These are phyloP conservation scores for Rubroboletus pulcherrimus DNA, from an alignment of 768 basidiomycete species.

Conservation along the genomic window DNA sequence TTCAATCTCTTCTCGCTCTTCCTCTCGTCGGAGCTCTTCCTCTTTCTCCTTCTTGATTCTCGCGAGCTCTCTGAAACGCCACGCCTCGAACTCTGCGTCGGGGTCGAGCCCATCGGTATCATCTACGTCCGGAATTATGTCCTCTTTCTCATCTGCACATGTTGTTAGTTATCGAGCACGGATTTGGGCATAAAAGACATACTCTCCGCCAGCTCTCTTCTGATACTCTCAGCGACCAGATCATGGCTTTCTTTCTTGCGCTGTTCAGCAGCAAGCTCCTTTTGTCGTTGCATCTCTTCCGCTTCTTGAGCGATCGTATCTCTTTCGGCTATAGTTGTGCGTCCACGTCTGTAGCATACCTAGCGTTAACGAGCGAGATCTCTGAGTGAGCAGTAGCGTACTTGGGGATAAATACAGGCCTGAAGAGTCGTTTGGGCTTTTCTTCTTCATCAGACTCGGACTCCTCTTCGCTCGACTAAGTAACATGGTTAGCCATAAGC, in stretches of 20 bases:
- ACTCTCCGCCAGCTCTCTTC: conserved; percentile 91
- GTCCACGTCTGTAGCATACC: conserved; percentile 54
- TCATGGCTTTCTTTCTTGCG: conserved; percentile 86
- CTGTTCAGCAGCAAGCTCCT: conserved; percentile 75
- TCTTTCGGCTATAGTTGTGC: conserved; percentile 66
- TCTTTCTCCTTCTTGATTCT: conserved; percentile 94
- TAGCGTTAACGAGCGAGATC: not conserved
- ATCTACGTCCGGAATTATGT: conserved; percentile 81
- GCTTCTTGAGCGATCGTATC: conserved; percentile 66
- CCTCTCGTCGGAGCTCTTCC: conserved; percentile 72
- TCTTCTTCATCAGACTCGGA: conserved; percentile 75
- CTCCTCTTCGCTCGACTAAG: conserved; percentile 83
- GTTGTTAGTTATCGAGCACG: not conserved
- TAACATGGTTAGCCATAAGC: conserved; percentile 15
- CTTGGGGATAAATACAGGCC: conserved; percentile 96
- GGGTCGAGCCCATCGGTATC: conserved; percentile 94
- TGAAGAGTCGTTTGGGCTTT: conserved; percentile 69
- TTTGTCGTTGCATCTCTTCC: conserved; percentile 67
- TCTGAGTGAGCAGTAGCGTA: conserved; percentile 35
- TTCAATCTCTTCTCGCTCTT: conserved; percentile 89
- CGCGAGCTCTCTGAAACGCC: conserved; percentile 91
- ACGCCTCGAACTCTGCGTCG: conserved; percentile 87
- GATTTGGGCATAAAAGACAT: conserved; percentile 28
- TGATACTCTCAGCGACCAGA: conserved; percentile 91
- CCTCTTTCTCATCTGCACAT: conserved; percentile 79